These are phyloP conservation scores for Colletotrichum costaricense DNA, from an alignment of 2,329 filamentous ascomycete species.

Conservation along the genomic window DNA sequence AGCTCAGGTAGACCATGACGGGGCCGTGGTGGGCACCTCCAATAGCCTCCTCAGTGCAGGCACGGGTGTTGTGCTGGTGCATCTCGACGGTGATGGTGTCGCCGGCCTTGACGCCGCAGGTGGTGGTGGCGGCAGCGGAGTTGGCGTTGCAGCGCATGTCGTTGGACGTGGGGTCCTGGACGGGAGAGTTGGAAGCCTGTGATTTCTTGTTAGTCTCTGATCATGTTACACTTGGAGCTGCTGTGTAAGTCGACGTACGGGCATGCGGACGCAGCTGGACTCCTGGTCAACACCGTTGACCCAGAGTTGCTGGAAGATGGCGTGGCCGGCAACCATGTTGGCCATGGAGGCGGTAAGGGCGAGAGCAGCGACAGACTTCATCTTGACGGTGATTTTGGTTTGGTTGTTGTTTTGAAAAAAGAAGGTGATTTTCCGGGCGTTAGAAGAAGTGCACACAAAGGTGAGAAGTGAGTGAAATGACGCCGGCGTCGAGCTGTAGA, in stretches of 20 bases:
- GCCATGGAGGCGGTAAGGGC: conserved; percentile 33
- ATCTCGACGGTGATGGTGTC: conserved; percentile 57
- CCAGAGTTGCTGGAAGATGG: conserved; percentile 63
- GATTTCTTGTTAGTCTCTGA: not conserved
- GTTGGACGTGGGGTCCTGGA: conserved; percentile 50
- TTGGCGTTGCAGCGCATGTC: conserved; percentile 57
- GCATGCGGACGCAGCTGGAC: conserved; percentile 34
- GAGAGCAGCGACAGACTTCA: conserved; percentile 32
- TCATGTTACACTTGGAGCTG: not conserved
- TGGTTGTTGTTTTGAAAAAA: conserved; percentile 6
- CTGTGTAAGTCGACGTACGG: not conserved
- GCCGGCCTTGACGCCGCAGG: conserved; percentile 43
- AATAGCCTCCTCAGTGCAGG: conserved; percentile 59
- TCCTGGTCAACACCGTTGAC: conserved; percentile 48
- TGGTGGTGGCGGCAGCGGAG: conserved; percentile 46
- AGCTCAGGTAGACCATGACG: conserved; percentile 59
- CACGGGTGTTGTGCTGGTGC: conserved; percentile 56
- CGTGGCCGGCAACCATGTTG: conserved; percentile 50
- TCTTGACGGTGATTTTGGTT: conserved; percentile 16
- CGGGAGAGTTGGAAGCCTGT: conserved; percentile 51
- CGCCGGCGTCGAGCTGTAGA: conserved; percentile 35
- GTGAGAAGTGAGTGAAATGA: conserved; percentile 32
- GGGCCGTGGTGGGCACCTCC: conserved; percentile 64
- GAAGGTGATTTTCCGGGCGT: conserved; percentile 30
- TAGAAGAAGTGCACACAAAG: conserved; percentile 31